Base-by-base conservation (phyloP, 2,329 filamentous ascomycete species). In the Cercospora janseana region DNA sequence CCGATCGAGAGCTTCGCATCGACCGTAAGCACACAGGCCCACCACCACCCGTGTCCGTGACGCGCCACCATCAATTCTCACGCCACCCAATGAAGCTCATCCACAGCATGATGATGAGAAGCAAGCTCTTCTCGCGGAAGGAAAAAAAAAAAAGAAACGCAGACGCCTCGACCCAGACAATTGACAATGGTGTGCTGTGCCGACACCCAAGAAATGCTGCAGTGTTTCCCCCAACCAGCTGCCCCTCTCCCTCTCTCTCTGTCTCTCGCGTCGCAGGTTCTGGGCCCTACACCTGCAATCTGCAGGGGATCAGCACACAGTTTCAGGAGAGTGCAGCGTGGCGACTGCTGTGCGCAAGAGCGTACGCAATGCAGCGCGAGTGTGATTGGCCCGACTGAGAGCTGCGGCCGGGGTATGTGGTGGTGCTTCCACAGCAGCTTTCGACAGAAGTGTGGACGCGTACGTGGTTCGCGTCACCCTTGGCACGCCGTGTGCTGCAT, bases 381-480 rank as follows among this genome's bases (percentile, higher is more conserved):
- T n/a, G n/a, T n/a, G n/a, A n/a, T n/a, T n/a, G n/a, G n/a, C n/a
- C n/a, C n/a, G n/a, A n/a, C n/a, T n/a, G n/a, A n/a, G n/a, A n/a
- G n/a, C n/a, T n/a, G n/a, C n/a, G n/a, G n/a, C n/a, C n/a, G n/a
- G 12, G 20, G 6, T 38, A 23, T 23, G 34, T 21, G 34, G 34
- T 38, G 31, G n/a, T n/a, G n/a, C n/a, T n/a, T n/a, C n/a, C 31
- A 34, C 6, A 12, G 12, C n/a, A 3, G 34, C 24, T 18, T 21
- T 38, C 24, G 34, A 38, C 34, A 23, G n/a, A n/a, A n/a, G 34
- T 38, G 34, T 38, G 34, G 34, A n/a, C 18, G 18, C 8, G 6
- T 6, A 21, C 34, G 34, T 38, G 34, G 34, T 38, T 38, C 34
- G 34, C 34, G 18, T 38, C 34, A 38, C 34, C 18, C 15, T n/a